Base-by-base conservation (phyloP, 805 yeast genomes). In the Saccharomycopsis fodiens region DNA sequence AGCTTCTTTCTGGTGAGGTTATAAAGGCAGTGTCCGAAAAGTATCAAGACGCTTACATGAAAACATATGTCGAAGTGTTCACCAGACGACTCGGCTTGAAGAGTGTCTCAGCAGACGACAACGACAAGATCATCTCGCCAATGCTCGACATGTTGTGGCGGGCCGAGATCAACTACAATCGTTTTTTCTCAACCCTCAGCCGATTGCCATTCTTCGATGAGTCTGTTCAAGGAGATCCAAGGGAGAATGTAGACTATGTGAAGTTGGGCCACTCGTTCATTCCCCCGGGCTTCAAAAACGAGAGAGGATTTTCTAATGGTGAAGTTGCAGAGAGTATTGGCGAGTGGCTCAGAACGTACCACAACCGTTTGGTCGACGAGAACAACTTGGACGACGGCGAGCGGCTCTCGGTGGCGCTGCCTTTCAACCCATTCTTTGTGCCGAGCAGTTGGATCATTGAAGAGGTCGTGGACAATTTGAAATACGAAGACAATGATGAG, bases 381-480 rank as follows among this genome's bases (percentile, higher is more conserved):
- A 62, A 68, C 5, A 57, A 56, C 15, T 53, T 66, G 0, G 57
- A 64, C 22, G 74, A 72, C 45, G 48, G 35, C 3, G 59, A 57
- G 10, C 68, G 89, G 42, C 54, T 49, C 3, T 51, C 47, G 6
- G 54, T 67, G 3, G 76, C 87, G 40, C 57, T 64, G 4, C 44
- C 54, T 2, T 66, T 64, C 41, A 93, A 91, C 57, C 98, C 97
- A 2, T 58, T 76, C 30, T 91, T 91, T 57, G 72, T 84, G 4
- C 93, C 96, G 17, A 72, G 91, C 49, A 84, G 79, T 52, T 86
- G 95, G 88, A 80, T 89, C 43, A 67, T 93, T 44, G 86, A 87
- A 44, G 89, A 88, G 50, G 96, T 87, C 1, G 80, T 85, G 39
- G 70, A 74, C 23, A 64, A 66, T 38, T 70, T 79, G 0, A 67